phyloP scores from a whole-genome alignment of 1,284 basidiomycete genomes.

The Mycena sp. region DNA sequence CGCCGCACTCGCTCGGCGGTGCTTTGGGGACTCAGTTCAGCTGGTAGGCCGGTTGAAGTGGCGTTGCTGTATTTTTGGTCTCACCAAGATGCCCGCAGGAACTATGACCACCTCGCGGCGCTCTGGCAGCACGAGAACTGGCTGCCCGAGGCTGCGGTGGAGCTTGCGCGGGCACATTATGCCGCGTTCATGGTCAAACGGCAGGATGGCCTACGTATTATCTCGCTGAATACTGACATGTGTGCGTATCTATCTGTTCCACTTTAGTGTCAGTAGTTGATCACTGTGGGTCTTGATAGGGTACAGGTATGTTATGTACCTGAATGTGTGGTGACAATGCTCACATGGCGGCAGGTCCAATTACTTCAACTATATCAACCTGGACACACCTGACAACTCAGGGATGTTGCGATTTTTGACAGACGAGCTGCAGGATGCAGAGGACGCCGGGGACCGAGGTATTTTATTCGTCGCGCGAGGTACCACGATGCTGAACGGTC shows the following conservation, averaged over 20 bases:
- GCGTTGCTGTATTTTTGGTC: no score
- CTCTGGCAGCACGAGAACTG: constrained; percentile 80
- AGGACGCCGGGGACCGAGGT: constrained; percentile 77
- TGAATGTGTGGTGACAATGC: no score
- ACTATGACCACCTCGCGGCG: constrained; percentile 76
- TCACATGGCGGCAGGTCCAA: no score
- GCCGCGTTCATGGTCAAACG: constrained; percentile 79
- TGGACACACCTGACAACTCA: constrained; percentile 75
- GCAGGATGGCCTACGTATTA: constrained; percentile 73
- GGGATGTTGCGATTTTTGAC: constrained; percentile 84
- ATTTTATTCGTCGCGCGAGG: no score
- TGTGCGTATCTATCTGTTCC: constrained; percentile 43
- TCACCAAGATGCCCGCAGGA: constrained; percentile 56
- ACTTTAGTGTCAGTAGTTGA: no score
- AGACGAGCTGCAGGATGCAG: constrained; percentile 82
- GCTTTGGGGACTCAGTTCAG: constrained; percentile 66
- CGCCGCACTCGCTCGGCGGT: constrained; percentile 66
- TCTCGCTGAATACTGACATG: constrained; percentile 82
- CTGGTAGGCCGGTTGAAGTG: constrained; percentile 66
- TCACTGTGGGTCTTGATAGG: not conserved
- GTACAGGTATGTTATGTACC: no score
- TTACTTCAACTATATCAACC: constrained; percentile 82
- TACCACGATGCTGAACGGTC: not conserved
- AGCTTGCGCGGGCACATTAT: constrained; percentile 75
- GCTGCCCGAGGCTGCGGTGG: constrained; percentile 68